Percentiles rank a stretch among this genome's conserved stretches.
phyloP scores from a whole-genome alignment of 2,329 filamentous ascomycete genomes.

The Trichoderma arundinaceum region DNA sequence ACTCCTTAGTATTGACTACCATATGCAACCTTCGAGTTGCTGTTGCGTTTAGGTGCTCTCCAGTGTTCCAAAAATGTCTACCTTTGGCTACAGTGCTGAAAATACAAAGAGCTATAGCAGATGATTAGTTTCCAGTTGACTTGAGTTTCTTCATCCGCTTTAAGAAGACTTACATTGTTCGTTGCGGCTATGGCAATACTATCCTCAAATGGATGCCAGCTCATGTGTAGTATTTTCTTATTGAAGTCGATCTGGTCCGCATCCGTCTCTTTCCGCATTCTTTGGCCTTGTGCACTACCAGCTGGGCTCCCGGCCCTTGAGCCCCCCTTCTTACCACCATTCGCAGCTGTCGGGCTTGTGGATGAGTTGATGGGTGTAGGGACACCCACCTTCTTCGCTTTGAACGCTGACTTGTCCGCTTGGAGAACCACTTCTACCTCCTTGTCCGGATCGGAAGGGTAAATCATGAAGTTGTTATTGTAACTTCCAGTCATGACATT shows the following conservation, averaged over 20 bases:
- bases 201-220: conserved; percentile 99
- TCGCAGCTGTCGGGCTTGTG: conserved; percentile 69
- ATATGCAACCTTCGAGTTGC: conserved; percentile 12
- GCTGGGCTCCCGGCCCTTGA: conserved; percentile 89
- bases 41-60: conserved; percentile 18
- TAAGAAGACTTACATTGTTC: conserved; percentile 81
- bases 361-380: conserved; percentile 93
- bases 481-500: conserved; percentile 99
- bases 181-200: conserved; percentile 99
- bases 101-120: conserved; percentile 72
- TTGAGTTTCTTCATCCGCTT: background rate
- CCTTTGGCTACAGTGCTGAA: conserved; percentile 67
- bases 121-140: conserved; percentile 37
- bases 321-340: conserved; percentile 82
- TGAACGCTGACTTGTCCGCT: conserved; percentile 98
- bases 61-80: conserved; percentile 26
- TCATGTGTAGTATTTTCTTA: conserved; percentile 99
- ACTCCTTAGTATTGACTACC: conserved; percentile 20
- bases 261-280: conserved; percentile 99
- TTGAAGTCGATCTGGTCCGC: conserved; percentile 99
- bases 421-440: conserved; percentile 97
- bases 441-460: conserved; percentile 92
- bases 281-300: conserved; percentile 76
- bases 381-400: conserved; percentile 98
- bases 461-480: conserved; percentile 99